A percentile compares a stretch with the other conserved stretches of the same genome.
Conservation (phyloP, 257 asterid species). For the Handroanthus guayacan region DNA sequence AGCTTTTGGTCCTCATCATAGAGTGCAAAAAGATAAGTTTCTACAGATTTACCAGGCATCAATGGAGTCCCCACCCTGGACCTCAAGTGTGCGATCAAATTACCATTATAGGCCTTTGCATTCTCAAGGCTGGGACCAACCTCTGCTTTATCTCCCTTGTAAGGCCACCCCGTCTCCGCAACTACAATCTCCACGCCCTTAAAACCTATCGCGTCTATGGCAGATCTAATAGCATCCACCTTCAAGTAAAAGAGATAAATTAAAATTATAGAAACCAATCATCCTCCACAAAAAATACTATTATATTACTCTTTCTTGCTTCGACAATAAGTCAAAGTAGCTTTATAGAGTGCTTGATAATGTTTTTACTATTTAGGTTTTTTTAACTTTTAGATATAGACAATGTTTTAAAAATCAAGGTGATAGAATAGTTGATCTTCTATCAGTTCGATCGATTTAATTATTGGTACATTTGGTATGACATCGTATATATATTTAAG, state of each 20-base stretch:
- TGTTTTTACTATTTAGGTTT: not conserved
- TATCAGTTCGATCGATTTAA: no score
- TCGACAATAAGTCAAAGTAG: not conserved
- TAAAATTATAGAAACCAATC: not conserved
- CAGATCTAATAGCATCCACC: conserved; percentile 75
- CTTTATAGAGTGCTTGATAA: no score
- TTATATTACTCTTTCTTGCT: not conserved
- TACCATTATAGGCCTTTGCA: conserved; percentile 68
- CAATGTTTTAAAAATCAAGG: no score
- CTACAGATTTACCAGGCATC: conserved; percentile 77
- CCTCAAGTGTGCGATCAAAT: conserved; percentile 62
- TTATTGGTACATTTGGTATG: no score
- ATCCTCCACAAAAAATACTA: not conserved
- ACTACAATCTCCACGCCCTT: conserved; percentile 69
- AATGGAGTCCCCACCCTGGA: conserved; percentile 77
- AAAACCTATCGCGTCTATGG: conserved; percentile 62
- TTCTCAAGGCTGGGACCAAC: conserved; percentile 72
- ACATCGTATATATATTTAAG: no score
- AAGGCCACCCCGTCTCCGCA: conserved; percentile 90
- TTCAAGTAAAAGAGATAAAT: conserved; percentile 22
- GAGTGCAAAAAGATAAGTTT: conserved; percentile 70
- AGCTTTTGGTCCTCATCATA: conserved; percentile 76
- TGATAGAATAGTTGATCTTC: no score
- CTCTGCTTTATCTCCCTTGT: conserved; percentile 69
- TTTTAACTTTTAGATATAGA: no score